phyloP scores from a whole-genome alignment of 2,329 filamentous ascomycete genomes.

The Calonectria naviculata region DNA sequence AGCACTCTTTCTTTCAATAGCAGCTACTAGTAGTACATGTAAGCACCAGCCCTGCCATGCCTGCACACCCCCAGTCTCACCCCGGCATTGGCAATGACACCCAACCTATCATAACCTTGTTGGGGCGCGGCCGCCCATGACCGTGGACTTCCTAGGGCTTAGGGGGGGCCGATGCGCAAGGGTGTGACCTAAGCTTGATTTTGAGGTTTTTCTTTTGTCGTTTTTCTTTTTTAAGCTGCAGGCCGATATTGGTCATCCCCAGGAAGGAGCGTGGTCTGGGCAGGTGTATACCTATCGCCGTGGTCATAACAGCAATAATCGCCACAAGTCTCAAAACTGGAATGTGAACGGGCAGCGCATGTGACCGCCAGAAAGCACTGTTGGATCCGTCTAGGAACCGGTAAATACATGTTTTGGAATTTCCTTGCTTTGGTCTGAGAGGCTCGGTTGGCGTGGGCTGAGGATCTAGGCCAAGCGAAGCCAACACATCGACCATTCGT shows the following conservation, averaged over 20 bases:
- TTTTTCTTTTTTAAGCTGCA: background rate
- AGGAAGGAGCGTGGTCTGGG: background rate
- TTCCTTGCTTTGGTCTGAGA: background rate
- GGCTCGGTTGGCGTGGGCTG: background rate
- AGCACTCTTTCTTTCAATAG: conserved; percentile 7
- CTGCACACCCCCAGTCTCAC: conserved; percentile 1
- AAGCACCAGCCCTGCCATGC: conserved; percentile 25
- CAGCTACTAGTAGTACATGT: conserved; percentile 2
- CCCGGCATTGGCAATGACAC: conserved; percentile 3
- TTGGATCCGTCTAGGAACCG: background rate
- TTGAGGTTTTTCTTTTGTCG: background rate
- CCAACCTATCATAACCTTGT: conserved; percentile 1
- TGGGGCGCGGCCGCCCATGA: conserved; percentile 4
- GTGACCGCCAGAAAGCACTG: background rate
- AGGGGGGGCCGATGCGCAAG: background rate
- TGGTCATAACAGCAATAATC: background rate
- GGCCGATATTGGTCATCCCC: background rate
- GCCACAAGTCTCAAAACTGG: background rate
- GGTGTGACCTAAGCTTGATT: background rate
- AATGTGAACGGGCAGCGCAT: background rate
- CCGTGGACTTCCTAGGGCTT: background rate
- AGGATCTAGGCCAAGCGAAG: conserved; percentile 3
- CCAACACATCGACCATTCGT: background rate
- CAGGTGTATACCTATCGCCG: background rate
- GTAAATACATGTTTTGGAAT: background rate